Conservation (phyloP, 306 rosid genomes). For the Casuarina cunninghamiana region DNA sequence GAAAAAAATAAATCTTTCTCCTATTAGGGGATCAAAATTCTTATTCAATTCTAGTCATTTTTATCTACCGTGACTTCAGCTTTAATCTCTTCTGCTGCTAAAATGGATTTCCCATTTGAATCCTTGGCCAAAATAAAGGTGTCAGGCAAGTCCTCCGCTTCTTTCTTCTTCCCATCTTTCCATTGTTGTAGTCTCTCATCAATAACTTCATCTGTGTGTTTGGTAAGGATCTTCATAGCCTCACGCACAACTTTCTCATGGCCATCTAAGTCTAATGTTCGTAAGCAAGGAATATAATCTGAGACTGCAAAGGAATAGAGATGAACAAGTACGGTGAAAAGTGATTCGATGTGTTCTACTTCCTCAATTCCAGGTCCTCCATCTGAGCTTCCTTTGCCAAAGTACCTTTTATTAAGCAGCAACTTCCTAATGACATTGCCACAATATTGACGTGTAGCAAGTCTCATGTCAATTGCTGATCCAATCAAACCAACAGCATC, state of each 20-base stretch:
- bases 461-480: conserved; percentile 31
- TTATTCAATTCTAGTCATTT: no score
- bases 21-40: no score
- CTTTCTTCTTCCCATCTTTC: conserved; percentile 31
- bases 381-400: conserved; percentile 30
- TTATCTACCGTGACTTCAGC: conserved; percentile 35
- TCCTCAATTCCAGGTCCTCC: conserved; percentile 50
- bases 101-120: conserved; percentile 13
- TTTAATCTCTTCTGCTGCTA: conserved; percentile 41
- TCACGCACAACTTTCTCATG: conserved; percentile 19
- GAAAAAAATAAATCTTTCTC: no score
- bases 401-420: conserved; percentile 37
- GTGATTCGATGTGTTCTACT: conserved; percentile 30
- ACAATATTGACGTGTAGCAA: conserved; percentile 25
- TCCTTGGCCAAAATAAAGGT: conserved; percentile 38
- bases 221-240: conserved; percentile 17
- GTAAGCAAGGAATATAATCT: conserved; percentile 44
- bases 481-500: neutral
- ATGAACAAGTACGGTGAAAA: conserved; percentile 26
- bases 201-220: conserved; percentile 37
- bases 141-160: conserved; percentile 42
- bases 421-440: conserved; percentile 31
- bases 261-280: conserved; percentile 36
- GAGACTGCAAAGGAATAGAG: conserved; percentile 30
- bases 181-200: conserved; percentile 34